These are phyloP conservation scores for Fistulinella cinereoalba DNA, from an alignment of 1,284 basidiomycete species.

Conservation along the genomic window DNA sequence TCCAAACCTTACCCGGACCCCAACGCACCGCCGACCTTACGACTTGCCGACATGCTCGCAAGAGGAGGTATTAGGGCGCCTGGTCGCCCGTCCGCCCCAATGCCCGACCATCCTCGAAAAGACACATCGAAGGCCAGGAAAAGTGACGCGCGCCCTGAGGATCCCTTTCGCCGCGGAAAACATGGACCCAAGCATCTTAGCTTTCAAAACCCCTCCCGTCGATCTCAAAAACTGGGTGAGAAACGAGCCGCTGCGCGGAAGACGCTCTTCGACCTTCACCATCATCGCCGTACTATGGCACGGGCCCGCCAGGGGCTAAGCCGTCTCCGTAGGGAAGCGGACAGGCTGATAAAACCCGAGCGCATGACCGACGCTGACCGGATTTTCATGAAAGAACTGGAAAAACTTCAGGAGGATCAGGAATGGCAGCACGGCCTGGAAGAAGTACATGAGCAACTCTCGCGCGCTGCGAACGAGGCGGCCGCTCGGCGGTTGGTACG, in stretches of 20 bases:
- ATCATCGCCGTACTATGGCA: constrained; percentile 1
- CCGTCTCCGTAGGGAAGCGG: constrained; percentile 10
- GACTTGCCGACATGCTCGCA: constrained; percentile 8
- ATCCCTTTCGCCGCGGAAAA: constrained; percentile 5
- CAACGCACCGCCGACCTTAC: constrained; percentile 10
- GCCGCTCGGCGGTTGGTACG: constrained; percentile 10
- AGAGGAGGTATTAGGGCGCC: too few species aligned
- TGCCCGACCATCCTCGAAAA: neutral
- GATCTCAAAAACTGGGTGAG: constrained; percentile 1
- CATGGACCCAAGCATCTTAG: constrained; percentile 16
- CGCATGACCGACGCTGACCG: constrained; percentile 18
- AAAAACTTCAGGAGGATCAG: constrained; percentile 16
- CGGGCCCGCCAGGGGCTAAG: constrained; percentile 3
- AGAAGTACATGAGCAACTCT: constrained; percentile 17
- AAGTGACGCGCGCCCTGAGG: neutral
- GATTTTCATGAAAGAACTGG: constrained; percentile 28
- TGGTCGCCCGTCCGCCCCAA: neutral
- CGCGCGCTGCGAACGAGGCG: constrained; percentile 16
- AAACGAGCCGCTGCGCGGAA: constrained; percentile 3
- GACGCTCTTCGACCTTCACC: neutral
- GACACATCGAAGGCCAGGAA: neutral
- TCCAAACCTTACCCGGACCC: constrained; percentile 4
- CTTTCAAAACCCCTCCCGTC: constrained; percentile 5
- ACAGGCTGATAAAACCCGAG: constrained; percentile 11
- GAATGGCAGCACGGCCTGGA: constrained; percentile 14